Evolutionary conservation across 2,329 filamentous ascomycete species (phyloP).

Genomic region (Ascochyta viciae-villosae): DNA sequence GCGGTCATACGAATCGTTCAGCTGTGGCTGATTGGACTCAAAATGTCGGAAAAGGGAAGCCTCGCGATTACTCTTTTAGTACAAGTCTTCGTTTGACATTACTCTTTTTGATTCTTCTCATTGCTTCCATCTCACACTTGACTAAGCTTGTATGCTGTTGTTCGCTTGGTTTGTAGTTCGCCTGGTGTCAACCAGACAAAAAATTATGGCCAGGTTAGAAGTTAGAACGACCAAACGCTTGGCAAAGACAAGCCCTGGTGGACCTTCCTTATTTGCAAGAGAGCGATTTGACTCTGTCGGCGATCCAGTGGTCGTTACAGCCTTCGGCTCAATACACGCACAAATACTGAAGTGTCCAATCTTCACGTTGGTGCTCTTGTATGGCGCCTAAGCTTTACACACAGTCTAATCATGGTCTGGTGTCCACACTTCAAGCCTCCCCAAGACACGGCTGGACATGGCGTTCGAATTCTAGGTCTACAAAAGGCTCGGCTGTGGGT

Average conservation of each 20-base stretch:
- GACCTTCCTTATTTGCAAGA: not conserved
- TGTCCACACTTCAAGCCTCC: too few species aligned
- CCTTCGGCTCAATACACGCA: too few species aligned
- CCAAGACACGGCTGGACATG: too few species aligned
- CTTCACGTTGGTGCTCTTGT: too few species aligned
- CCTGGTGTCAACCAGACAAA: not conserved
- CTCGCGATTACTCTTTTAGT: not conserved
- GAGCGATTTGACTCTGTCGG: too few species aligned
- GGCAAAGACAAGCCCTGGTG: not conserved
- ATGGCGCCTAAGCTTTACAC: too few species aligned
- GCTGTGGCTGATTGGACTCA: slow-evolving; percentile 2
- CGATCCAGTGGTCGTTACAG: too few species aligned
- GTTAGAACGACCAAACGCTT: not conserved
- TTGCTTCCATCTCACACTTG: not conserved
- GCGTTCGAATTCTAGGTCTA: not conserved
- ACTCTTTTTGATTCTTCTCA: not conserved
- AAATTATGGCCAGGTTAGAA: not conserved
- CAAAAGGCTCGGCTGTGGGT: slow-evolving; percentile 3
- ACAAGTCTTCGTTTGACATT: not conserved
- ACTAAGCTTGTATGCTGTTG: not conserved
- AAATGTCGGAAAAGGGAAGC: not conserved
- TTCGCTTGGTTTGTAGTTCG: slow-evolving; percentile 2
- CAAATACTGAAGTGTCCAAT: too few species aligned
- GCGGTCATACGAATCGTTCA: not conserved
- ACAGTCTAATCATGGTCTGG: too few species aligned